A percentile compares a stretch with the other conserved stretches of the same genome.
These are phyloP conservation scores for Acacia concinna DNA, from an alignment of 331 rosid species.

Conservation along the genomic window DNA sequence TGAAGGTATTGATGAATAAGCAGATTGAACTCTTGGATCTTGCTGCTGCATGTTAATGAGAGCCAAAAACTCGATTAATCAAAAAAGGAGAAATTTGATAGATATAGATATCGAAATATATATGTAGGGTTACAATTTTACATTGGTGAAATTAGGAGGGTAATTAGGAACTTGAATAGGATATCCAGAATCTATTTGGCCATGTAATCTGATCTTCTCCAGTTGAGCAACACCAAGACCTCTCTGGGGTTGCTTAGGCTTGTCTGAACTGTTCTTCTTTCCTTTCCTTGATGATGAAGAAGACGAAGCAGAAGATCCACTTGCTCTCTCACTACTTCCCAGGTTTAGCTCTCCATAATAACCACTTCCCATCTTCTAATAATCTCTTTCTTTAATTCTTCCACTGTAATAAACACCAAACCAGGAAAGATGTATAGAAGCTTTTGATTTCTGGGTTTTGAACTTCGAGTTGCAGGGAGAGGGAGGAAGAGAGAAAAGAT, in stretches of 20 bases:
- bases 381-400: neutral
- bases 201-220: constrained; percentile 97
- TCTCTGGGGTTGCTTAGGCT: constrained; percentile 98
- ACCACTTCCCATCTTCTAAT: constrained; percentile 62
- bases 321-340: constrained; percentile 57
- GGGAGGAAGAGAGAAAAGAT: neutral
- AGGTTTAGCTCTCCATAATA: constrained; percentile 88
- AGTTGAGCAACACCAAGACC: constrained; percentile 98
- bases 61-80: neutral
- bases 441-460: constrained; percentile 13
- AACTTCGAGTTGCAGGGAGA: constrained; percentile 12
- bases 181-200: constrained; percentile 55
- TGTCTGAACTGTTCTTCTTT: constrained; percentile 70
- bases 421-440: neutral
- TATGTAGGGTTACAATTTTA: constrained; percentile 25
- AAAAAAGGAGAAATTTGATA: neutral
- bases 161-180: constrained; percentile 39
- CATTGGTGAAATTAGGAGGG: constrained; percentile 62
- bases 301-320: constrained; percentile 52
- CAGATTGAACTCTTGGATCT: constrained; percentile 66
- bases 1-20: constrained; percentile 63
- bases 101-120: neutral
- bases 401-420: neutral
- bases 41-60: constrained; percentile 54
- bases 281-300: constrained; percentile 61